These are phyloP conservation scores for Amphichorda felina DNA, from an alignment of 2,329 filamentous ascomycete genomes.

Conservation along the genomic window DNA sequence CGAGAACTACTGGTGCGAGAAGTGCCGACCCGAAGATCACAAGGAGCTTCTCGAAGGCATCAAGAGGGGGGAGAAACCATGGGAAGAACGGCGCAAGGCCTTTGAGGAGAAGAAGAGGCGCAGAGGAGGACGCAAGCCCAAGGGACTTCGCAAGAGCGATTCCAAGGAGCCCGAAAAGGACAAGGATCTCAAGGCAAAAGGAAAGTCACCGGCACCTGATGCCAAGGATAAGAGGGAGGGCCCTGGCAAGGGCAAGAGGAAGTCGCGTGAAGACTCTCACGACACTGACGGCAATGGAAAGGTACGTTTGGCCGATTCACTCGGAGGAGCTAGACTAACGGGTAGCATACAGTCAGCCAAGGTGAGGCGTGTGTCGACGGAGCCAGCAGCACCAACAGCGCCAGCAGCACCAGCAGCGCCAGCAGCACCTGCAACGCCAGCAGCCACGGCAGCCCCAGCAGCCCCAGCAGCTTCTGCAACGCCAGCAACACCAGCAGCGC, in stretches of 20 bases:
- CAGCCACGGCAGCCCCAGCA: too few species aligned
- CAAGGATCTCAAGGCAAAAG: conserved; percentile 3
- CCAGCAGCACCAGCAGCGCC: too few species aligned
- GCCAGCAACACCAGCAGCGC: too few species aligned
- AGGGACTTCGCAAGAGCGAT: conserved; percentile 53
- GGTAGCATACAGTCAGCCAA: conserved; percentile 21
- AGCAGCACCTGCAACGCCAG: too few species aligned
- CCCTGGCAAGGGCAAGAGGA: conserved; percentile 39
- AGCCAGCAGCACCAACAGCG: conserved; percentile 26
- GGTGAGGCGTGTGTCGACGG: conserved; percentile 43
- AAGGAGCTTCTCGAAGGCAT: conserved; percentile 69
- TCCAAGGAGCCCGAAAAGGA: conserved; percentile 39
- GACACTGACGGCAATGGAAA: conserved; percentile 38
- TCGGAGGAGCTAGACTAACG: conserved; percentile 4
- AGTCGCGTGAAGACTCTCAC: conserved; percentile 43
- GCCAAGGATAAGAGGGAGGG: conserved; percentile 36
- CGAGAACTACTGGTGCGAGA: conserved; percentile 84
- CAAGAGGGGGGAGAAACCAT: conserved; percentile 69
- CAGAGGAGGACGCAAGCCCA: conserved; percentile 24
- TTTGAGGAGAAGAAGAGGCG: conserved; percentile 46
- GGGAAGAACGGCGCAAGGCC: conserved; percentile 58
- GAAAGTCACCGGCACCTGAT: conserved; percentile 20
- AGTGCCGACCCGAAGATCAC: conserved; percentile 77
- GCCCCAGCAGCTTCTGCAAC: too few species aligned
- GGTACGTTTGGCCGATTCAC: conserved; percentile 4